Conservation (phyloP, 352 stramenopile species). For the Thraustotheca clavata region DNA sequence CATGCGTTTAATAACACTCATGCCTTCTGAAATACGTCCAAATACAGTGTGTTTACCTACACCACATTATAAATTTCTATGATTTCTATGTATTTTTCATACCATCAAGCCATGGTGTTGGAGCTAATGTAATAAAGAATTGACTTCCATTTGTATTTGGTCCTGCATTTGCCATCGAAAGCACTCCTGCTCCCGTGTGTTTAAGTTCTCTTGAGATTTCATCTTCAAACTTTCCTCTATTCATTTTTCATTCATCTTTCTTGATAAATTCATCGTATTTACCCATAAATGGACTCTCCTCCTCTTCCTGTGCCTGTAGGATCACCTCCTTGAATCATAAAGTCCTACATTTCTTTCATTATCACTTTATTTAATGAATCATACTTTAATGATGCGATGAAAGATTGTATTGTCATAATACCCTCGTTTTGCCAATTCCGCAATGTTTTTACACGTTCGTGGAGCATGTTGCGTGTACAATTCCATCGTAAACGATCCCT, state of each 20-base stretch:
- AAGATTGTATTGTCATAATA: constrained; percentile 97
- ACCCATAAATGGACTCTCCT: constrained; percentile 90
- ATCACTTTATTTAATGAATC: background rate
- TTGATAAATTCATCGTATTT: background rate
- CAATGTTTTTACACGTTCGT: constrained; percentile 90
- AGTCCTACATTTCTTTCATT: constrained; percentile 43
- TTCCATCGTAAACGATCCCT: constrained; percentile 89
- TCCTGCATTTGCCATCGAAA: constrained; percentile 88
- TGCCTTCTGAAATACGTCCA: constrained; percentile 87
- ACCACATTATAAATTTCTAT: background rate
- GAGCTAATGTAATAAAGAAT: constrained; percentile 92
- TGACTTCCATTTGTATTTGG: constrained; percentile 90
- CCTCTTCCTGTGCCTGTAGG: constrained; percentile 89
- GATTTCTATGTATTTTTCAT: background rate
- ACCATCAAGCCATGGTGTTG: constrained; percentile 92
- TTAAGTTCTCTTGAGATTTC: constrained; percentile 90
- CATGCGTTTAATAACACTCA: constrained; percentile 90
- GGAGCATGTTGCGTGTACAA: constrained; percentile 91
- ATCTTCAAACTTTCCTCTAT: constrained; percentile 89
- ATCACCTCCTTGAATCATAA: constrained; percentile 96
- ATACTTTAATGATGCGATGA: constrained; percentile 90
- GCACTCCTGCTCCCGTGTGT: constrained; percentile 88
- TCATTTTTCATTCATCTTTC: background rate
- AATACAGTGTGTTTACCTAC: constrained; percentile 91
- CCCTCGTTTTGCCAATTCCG: constrained; percentile 82